These are phyloP conservation scores for Aspergillus avenaceus DNA, from an alignment of 495 filamentous ascomycete species.

Conservation along the genomic window DNA sequence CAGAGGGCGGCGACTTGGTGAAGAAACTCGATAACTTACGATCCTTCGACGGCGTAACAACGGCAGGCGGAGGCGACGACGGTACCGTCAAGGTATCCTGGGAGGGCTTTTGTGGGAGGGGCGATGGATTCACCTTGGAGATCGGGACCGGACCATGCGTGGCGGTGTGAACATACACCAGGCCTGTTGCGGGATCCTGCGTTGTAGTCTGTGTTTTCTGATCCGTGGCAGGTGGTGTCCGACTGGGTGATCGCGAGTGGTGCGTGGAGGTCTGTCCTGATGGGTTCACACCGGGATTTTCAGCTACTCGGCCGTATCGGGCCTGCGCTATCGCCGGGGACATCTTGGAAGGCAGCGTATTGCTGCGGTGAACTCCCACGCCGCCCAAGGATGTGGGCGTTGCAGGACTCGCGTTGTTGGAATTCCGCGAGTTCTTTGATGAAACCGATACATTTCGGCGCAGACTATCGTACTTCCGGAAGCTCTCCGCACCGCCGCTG, in stretches of 20 bases:
- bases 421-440: conserved; percentile 66
- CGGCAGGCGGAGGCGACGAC: conserved; percentile 30
- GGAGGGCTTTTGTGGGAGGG: not conserved
- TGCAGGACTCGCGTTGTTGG: conserved; percentile 64
- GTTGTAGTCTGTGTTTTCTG: conserved; percentile 5
- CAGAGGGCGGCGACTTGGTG: conserved; percentile 54
- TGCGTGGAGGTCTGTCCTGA: conserved; percentile 29
- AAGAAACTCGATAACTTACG: conserved; percentile 67
- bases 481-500: conserved; percentile 80
- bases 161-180: conserved; percentile 29
- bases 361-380: conserved; percentile 79
- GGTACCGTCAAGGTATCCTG: conserved; percentile 31
- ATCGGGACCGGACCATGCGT: conserved; percentile 37
- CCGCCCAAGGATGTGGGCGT: conserved; percentile 58
- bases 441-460: conserved; percentile 80
- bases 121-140: conserved; percentile 9
- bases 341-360: conserved; percentile 91
- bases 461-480: conserved; percentile 67
- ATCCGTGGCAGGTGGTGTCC: conserved; percentile 27
- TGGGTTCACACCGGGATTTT: conserved; percentile 27
- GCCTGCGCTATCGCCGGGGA: conserved; percentile 66
- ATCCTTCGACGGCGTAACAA: conserved; percentile 64
- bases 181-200: conserved; percentile 12
- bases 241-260: conserved; percentile 32
- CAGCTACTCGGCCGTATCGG: conserved; percentile 44